Conservation (phyloP, 768 basidiomycete species). For the Clavaria fumosa region DNA sequence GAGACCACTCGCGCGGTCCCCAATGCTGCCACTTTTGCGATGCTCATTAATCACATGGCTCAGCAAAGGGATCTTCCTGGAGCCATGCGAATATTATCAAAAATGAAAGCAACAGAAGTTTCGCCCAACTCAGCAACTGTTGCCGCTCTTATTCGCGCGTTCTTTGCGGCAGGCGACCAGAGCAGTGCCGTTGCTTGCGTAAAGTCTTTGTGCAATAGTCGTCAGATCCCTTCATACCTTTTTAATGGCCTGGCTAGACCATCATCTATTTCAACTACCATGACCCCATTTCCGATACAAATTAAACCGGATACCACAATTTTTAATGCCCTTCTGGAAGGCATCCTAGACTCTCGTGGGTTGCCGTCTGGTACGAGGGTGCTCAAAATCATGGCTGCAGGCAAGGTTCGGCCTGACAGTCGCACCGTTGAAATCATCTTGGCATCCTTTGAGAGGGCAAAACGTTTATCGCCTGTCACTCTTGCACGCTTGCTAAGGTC, state of each 20-base stretch:
- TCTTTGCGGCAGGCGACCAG: slow-evolving; percentile 30
- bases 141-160: slow-evolving; percentile 42
- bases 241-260: slow-evolving; percentile 15
- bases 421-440: slow-evolving; percentile 42
- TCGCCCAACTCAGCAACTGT: slow-evolving; percentile 30
- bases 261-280: slow-evolving; percentile 8
- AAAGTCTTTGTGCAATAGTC: slow-evolving; percentile 27
- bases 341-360: slow-evolving; percentile 33
- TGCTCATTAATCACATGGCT: slow-evolving; percentile 43
- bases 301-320: slow-evolving; percentile 29
- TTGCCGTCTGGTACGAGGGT: slow-evolving; percentile 31
- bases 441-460: slow-evolving; percentile 29
- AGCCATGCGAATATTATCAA: slow-evolving; percentile 30
- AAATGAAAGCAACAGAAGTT: slow-evolving; percentile 29
- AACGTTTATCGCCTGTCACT: slow-evolving; percentile 28
- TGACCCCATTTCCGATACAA: slow-evolving; percentile 18
- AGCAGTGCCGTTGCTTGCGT: slow-evolving; percentile 38
- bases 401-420: slow-evolving; percentile 34
- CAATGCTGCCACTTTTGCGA: slow-evolving; percentile 44
- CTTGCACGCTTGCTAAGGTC: slow-evolving; percentile 33
- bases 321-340: slow-evolving; percentile 47
- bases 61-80: slow-evolving; percentile 27
- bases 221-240: slow-evolving; percentile 15
- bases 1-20: slow-evolving; percentile 19
- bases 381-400: slow-evolving; percentile 39